phyloP scores from a whole-genome alignment of 768 basidiomycete genomes.

The Pleurotus pulmonarius region DNA sequence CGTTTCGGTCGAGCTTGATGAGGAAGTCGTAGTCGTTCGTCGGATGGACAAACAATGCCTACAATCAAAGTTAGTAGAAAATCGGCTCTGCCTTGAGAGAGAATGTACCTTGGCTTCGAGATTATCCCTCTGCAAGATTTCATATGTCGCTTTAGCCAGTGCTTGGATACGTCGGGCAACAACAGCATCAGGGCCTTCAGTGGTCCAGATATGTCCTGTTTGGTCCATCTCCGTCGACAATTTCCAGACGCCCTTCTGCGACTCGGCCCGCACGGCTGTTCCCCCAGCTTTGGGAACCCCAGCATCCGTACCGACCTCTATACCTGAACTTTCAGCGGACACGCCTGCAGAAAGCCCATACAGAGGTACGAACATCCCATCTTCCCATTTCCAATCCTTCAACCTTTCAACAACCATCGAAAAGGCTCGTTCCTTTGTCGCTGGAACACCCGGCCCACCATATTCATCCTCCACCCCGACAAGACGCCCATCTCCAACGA shows the following conservation, averaged over 20 bases:
- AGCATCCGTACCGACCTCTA: slow-evolving; percentile 20
- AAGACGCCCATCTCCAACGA: slow-evolving; percentile 49
- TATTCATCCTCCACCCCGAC: slow-evolving; percentile 25
- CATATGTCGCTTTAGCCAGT: slow-evolving; percentile 74
- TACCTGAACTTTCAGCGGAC: slow-evolving; percentile 12
- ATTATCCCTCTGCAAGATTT: slow-evolving; percentile 44
- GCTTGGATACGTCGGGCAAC: slow-evolving; percentile 70
- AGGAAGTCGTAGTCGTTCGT: slow-evolving; percentile 83
- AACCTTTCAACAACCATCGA: slow-evolving; percentile 68
- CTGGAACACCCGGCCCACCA: slow-evolving; percentile 47
- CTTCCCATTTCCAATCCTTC: slow-evolving; percentile 81
- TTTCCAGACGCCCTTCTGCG: slow-evolving; percentile 60
- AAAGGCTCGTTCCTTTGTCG: slow-evolving; percentile 80
- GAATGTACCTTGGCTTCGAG: slow-evolving; percentile 56
- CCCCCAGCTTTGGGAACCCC: slow-evolving; percentile 20
- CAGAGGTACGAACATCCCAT: slow-evolving; percentile 71
- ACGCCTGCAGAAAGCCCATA: slow-evolving; percentile 34
- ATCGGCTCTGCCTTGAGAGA: not conserved
- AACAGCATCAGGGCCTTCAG: slow-evolving; percentile 58
- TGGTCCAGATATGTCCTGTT: slow-evolving; percentile 76
- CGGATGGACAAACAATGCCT: slow-evolving; percentile 88
- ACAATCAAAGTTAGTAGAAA: not conserved
- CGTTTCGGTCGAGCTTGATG: slow-evolving; percentile 62
- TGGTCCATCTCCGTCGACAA: slow-evolving; percentile 76
- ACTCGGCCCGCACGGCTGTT: slow-evolving; percentile 4